Evolutionary conservation across 2,329 filamentous ascomycete genomes (phyloP).

Genomic region (Beauveria bassiana): DNA sequence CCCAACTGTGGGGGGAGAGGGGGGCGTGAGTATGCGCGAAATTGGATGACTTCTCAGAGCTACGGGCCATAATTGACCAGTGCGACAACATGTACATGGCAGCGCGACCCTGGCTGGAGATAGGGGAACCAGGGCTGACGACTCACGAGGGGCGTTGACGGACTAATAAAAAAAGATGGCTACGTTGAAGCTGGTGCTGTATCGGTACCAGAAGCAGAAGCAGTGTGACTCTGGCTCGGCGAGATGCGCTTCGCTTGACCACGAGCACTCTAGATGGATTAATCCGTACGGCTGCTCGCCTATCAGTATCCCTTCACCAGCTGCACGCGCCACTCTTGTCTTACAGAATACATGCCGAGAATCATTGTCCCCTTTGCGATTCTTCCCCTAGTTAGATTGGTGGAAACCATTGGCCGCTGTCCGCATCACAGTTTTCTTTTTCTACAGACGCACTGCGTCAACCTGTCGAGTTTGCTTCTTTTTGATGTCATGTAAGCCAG

Average conservation of each 20-base stretch:
- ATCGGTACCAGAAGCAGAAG: not conserved
- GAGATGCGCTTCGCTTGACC: not conserved
- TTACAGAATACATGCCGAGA: too few species aligned
- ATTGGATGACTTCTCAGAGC: constrained; percentile 7
- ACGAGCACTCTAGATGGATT: too few species aligned
- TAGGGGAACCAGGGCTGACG: not conserved
- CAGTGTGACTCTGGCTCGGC: not conserved
- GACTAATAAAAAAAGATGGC: not conserved
- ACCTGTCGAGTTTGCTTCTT: constrained; percentile 4
- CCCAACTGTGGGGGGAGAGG: not conserved
- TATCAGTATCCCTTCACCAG: too few species aligned
- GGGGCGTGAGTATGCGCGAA: not conserved
- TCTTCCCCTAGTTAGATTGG: too few species aligned
- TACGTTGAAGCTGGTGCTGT: not conserved
- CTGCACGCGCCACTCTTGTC: too few species aligned
- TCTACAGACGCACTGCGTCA: not conserved
- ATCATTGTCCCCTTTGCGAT: too few species aligned
- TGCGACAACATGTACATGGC: not conserved
- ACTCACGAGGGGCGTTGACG: not conserved
- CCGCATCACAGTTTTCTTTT: not conserved
- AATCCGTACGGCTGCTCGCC: too few species aligned
- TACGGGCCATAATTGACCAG: constrained; percentile 1
- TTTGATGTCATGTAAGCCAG: not conserved
- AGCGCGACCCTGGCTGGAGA: not conserved
- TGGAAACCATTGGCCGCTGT: too few species aligned